Evolutionary conservation across 2,329 filamentous ascomycete species (phyloP), one percentile per base, ranked within the genome.

Genomic region (Dothiorella sarmentorum): DNA sequence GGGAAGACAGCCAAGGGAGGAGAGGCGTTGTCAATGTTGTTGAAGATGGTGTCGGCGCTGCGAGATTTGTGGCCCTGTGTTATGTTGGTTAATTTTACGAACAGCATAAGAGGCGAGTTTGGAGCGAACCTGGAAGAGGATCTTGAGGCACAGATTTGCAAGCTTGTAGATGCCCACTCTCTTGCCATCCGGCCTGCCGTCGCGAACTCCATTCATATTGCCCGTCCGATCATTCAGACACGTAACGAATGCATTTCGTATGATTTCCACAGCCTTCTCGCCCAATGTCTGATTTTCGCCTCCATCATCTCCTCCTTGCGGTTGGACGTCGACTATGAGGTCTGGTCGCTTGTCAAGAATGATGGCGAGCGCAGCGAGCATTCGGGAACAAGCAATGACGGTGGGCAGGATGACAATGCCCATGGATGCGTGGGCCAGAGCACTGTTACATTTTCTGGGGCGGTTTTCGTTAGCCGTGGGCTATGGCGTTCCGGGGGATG

Each of bases 91-190:
- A 56, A 90, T 53, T 11, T 33, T 13, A 7, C 63, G 42, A 3
- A 7, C n/a, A 29, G 17, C 31, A 57, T 22, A 24, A 17, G 10
- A 35, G 5, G 22, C 5, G 15, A 7, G 2, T 3, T 38, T 24
- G 15, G 7, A 7, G 15, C 37, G 5, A 18, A 56, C 51, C 26
- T 91, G 89, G 68, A 96, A 95, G 7, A 97, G 81, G 3, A 97
- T 83, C 72, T 92, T 93, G 49, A 97, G 77, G 35, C 91, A 94
- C 22, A 96, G 82, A 69, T 97, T 97, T 61, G 91, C 92, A 74
- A 96, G 91, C 60, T 90, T 86, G 75, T 97, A 97, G 62, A 97
- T 91, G 42, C 90, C 92, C 10, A 88, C 77, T 68, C 93, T 91
- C 70, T 92, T 95, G 57, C 91, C 91, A 66, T 92, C 88, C 0